Evolutionary conservation across 1,284 basidiomycete species (phyloP).

Genomic region (Sporisorium graminicola): DNA sequence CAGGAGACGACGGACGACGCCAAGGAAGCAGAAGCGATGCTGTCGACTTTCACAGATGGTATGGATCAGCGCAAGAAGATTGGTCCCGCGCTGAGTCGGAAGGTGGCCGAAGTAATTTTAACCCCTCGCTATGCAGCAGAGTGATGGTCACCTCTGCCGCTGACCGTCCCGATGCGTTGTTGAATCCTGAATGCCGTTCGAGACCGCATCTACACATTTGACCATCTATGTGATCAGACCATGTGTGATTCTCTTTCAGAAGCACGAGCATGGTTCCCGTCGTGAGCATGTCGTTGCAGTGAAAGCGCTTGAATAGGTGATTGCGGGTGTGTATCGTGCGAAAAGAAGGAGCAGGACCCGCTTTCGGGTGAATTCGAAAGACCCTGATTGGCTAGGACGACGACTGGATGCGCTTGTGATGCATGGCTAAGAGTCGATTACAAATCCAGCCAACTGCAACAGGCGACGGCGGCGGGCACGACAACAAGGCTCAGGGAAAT

Average conservation of each 20-base stretch:
- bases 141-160: no score
- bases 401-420: conserved; percentile 3
- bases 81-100: conserved; percentile 46
- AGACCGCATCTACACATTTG: no score
- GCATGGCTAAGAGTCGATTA: conserved; percentile 16
- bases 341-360: background rate
- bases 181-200: no score
- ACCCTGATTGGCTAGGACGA: conserved; percentile 47
- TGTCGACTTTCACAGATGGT: conserved; percentile 27
- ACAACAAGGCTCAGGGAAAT: background rate
- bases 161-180: no score
- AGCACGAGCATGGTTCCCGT: background rate
- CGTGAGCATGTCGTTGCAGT: background rate
- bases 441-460: conserved; percentile 27
- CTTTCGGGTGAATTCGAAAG: conserved; percentile 48
- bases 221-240: no score
- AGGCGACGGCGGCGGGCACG: conserved; percentile 11
- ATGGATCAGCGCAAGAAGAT: conserved; percentile 53
- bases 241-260: background rate
- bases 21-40: conserved; percentile 22
- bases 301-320: background rate
- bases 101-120: conserved; percentile 41
- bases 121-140: conserved; percentile 26
- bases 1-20: conserved; percentile 38
- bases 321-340: conserved; percentile 28